Evolutionary conservation across 1,284 basidiomycete genomes (phyloP).

Genomic region (Rhodotorula mucilaginosa): DNA sequence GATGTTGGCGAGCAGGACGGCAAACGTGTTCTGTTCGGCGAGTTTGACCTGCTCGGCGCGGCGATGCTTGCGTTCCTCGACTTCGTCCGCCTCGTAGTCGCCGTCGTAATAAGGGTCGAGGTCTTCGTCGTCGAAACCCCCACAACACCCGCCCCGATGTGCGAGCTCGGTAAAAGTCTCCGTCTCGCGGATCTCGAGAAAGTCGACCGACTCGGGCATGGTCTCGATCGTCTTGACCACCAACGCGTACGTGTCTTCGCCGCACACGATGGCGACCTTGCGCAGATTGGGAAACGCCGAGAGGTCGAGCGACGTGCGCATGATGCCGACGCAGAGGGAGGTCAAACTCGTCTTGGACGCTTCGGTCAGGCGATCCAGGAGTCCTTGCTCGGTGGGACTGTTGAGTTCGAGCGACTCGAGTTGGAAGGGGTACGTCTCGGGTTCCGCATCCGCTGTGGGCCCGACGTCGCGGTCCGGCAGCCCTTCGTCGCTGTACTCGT

Average conservation of each 20-base stretch:
- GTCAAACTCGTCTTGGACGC: constrained; percentile 6
- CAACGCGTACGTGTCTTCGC: background rate
- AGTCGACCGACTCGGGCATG: background rate
- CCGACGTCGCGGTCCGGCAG: background rate
- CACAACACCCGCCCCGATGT: too few relatives aligned
- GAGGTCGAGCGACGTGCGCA: constrained; percentile 8
- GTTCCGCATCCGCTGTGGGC: too few relatives aligned
- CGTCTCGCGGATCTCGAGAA: background rate
- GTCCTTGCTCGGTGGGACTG: constrained; percentile 3
- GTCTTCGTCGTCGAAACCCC: background rate
- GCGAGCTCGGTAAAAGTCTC: background rate
- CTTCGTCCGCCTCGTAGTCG: background rate
- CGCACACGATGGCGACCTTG: background rate
- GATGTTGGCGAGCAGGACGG: constrained; percentile 68
- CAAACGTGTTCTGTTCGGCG: constrained; percentile 65
- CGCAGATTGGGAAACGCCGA: background rate
- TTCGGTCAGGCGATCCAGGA: background rate
- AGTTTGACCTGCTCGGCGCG: background rate
- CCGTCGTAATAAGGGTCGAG: background rate
- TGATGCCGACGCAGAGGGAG: constrained; percentile 13
- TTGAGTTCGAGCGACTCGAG: constrained; percentile 23
- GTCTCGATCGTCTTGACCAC: background rate
- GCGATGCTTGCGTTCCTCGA: background rate
- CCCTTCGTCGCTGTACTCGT: too few relatives aligned
- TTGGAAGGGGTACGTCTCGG: background rate